These are phyloP conservation scores for Saccharomycopsis guyanensis DNA, from an alignment of 805 yeast genomes.

Conservation along the genomic window DNA sequence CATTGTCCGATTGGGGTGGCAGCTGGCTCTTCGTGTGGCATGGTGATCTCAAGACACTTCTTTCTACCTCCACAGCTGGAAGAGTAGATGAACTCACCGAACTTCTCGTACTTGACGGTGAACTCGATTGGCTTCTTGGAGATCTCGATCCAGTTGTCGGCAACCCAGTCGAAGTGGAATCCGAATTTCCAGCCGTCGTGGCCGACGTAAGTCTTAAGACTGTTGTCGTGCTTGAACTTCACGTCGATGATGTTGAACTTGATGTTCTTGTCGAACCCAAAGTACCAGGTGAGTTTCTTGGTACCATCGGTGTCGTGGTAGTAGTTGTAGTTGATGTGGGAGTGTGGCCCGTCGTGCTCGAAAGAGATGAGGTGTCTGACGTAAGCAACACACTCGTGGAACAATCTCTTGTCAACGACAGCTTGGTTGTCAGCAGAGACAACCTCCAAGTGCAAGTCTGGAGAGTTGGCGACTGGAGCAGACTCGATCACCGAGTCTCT, in stretches of 20 bases:
- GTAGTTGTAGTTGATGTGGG: neutral
- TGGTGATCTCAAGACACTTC: neutral
- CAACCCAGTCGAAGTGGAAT: constrained; percentile 17
- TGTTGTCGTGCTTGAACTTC: constrained; percentile 1
- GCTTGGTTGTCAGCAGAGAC: neutral
- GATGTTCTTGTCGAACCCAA: neutral
- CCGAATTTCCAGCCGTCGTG: constrained; percentile 8
- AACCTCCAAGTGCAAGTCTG: neutral
- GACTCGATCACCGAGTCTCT: neutral
- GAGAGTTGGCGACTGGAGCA: neutral
- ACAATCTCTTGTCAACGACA: neutral
- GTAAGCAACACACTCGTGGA: neutral
- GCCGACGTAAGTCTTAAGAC: neutral
- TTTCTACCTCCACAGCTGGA: constrained; percentile 9
- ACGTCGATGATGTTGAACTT: neutral
- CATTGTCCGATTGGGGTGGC: neutral
- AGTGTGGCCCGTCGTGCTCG: neutral
- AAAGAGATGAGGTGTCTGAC: neutral
- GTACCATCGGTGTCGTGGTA: neutral
- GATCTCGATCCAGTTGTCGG: constrained; percentile 13
- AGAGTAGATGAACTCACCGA: constrained; percentile 10
- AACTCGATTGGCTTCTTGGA: constrained; percentile 13
- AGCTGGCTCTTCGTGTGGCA: neutral
- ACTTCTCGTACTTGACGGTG: constrained; percentile 12
- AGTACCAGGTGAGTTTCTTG: neutral